phyloP scores from a whole-genome alignment of 2,329 filamentous ascomycete genomes.

The Xylaria sp. region DNA sequence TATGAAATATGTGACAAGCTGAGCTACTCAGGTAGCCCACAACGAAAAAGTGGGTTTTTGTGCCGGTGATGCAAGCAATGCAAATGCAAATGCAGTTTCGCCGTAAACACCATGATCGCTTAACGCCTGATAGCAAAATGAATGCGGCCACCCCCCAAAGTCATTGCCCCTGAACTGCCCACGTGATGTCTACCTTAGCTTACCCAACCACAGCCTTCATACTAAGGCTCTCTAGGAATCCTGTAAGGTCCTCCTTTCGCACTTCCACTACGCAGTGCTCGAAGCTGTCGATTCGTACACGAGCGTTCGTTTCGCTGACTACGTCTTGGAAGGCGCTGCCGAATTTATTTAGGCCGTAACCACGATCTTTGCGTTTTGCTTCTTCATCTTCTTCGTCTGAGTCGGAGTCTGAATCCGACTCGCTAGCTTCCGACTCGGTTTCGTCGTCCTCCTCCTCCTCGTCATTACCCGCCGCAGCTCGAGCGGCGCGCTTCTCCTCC shows the following conservation, averaged over 20 bases:
- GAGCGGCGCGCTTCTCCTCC: constrained; percentile 71
- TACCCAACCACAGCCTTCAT: constrained; percentile 85
- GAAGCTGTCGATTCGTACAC: constrained; percentile 94
- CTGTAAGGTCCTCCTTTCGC: constrained; percentile 91
- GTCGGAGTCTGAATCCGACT: constrained; percentile 60
- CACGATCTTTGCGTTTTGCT: constrained; percentile 65
- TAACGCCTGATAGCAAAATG: constrained; percentile 22
- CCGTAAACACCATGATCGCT: constrained; percentile 34
- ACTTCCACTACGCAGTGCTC: constrained; percentile 98
- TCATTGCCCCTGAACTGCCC: constrained; percentile 1
- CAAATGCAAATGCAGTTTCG: constrained; percentile 24
- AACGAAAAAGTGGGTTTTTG: constrained; percentile 21
- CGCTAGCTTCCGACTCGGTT: constrained; percentile 64
- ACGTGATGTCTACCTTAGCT: constrained; percentile 18
- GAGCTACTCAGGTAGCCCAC: constrained; percentile 14
- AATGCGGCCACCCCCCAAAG: constrained; percentile 13
- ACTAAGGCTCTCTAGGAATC: constrained; percentile 91
- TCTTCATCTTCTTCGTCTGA: constrained; percentile 65
- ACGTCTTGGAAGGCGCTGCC: constrained; percentile 97
- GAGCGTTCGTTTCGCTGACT: constrained; percentile 86
- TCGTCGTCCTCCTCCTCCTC: constrained; percentile 62
- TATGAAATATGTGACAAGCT: constrained; percentile 25
- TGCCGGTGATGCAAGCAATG: constrained; percentile 26
- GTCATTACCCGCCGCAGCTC: constrained; percentile 58
- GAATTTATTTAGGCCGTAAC: constrained; percentile 87